Base-by-base conservation (phyloP, 345 rosid genomes). In the Adansonia digitata region DNA sequence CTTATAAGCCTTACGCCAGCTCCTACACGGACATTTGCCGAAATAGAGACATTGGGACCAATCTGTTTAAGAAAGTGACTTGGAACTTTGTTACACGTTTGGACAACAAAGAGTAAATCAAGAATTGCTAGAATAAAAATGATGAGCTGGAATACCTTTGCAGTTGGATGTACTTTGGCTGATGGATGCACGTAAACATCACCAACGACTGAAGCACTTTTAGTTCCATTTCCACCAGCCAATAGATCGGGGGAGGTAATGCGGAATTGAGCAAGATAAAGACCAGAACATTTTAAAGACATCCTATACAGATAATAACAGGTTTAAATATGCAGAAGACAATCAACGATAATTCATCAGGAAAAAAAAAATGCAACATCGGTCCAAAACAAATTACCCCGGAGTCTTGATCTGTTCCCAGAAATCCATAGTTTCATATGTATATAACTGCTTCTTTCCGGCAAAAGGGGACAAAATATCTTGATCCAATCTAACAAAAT, bases 321-420 rank as follows among this genome's bases (percentile, higher is more conserved):
- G 34, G 71, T 52, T 81, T 68, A 27, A 72, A 73, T 8, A 61
- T 49, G 46, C 40, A 24, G 56, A 74, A 60, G 29, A 18, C 24
- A 18, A 57, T 4, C 49, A 26, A 22, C 12, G 20, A 59, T 45
- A 69, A 37, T 35, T 20, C 14, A 29, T 29, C 9, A 18, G 37
- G 0, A 20, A 26, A 15, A 61, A 12, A 64, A 27, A 69, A 69
- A 71, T 5, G 55, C 22, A 2, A 40, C 6, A 20, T 27, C 10
- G 17, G 31, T 18, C 63, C 31, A 5, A 17, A 39, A 34, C 51
- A 70, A 13, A 69, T 26, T 83, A 91, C 97, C 94, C 94, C 0
- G 98, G 97, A 76, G 94, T 84, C 80, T 93, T 93, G 10, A 93
- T 93, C 86, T 93, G 97, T 81, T 93, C 97, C 97, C 97, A 93